Base-by-base conservation (phyloP, 2,329 filamentous ascomycete genomes). In the Aaosphaeria pasadenensis region DNA sequence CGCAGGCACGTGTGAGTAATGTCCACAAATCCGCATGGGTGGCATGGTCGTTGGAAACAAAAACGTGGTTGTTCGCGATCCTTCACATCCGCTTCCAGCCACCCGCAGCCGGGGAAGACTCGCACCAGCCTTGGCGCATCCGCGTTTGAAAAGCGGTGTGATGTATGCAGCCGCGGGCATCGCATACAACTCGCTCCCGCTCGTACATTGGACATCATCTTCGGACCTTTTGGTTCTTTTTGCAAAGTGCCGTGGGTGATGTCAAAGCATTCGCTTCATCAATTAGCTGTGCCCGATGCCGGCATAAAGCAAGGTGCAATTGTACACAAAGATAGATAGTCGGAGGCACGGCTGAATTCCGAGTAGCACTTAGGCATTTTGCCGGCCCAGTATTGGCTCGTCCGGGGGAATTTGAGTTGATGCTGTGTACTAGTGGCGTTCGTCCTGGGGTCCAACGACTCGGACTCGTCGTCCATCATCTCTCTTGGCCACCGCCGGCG, bases 381-480 rank as follows among this genome's bases (percentile, higher is more conserved):
- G 11, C 46, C 47, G 11, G 47, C 43, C 24, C 43, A 28, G 52
- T 35, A 38, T 42, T 45, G 2, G 35, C 47, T 24, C 17, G 17
- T 24, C 17, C 13, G 49, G 50, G 42, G 55, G 49, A 38, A 50
- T 52, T 42, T 41, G 47, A 46, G 49, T 9, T 32, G 41, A 30
- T 9, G 41, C 17, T 11, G 41, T 9, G 9, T 7, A 36, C 29
- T 51, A 51, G 31, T 36, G 41, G 31, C 33, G 13, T 13, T 48
- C 47, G 33, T 47, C 42, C 33, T 54, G 50, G 29, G 60, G 57
- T 36, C 51, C 58, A 6, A 69, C 51, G 13, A 71, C 56, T 39
- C 67, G 57, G 4, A 69, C 66, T 33, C 62, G 58, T 46, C 58
- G 63, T 9, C 56, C 51, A 11, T 66, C 58, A 4, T 60, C 61